These are phyloP conservation scores for Schizothecium vesticola DNA, from an alignment of 495 filamentous ascomycete genomes.

Conservation along the genomic window DNA sequence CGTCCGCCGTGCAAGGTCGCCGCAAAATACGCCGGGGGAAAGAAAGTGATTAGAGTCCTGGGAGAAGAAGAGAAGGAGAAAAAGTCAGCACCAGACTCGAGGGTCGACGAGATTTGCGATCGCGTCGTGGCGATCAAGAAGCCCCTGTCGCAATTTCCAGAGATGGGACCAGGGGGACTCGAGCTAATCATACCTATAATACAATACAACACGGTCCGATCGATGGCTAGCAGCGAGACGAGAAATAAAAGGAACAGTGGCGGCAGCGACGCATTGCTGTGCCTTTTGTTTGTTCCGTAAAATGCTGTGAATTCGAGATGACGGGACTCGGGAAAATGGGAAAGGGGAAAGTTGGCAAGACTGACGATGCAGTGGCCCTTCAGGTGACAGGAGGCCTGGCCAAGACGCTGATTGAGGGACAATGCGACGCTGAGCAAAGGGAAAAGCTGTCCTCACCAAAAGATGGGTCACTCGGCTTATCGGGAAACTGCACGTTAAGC, in stretches of 20 bases:
- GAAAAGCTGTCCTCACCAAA: conserved; percentile 26
- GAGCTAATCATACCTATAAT: conserved; percentile 14
- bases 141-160: conserved; percentile 15
- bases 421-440: conserved; percentile 8
- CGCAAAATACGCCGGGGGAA: conserved; percentile 14
- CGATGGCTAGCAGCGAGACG: not conserved
- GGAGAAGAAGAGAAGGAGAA: not conserved
- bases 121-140: not conserved
- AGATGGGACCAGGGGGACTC: conserved; percentile 9
- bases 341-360: conserved; percentile 27
- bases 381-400: conserved; percentile 7
- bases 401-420: conserved; percentile 8
- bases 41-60: conserved; percentile 28
- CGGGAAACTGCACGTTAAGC: not conserved
- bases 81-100: conserved; percentile 17
- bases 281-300: conserved; percentile 1
- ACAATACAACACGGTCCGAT: conserved; percentile 2
- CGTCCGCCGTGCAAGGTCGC: conserved; percentile 24
- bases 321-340: not conserved
- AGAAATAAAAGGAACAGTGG: conserved; percentile 5
- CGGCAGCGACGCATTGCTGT: conserved; percentile 15
- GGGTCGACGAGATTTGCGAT: not conserved
- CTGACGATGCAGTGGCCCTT: conserved; percentile 6
- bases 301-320: not conserved
- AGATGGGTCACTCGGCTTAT: conserved; percentile 4